Evolutionary conservation across 371 early-diverging fungal genomes (phyloP).

Genomic region (Apophysomyces sp.): DNA sequence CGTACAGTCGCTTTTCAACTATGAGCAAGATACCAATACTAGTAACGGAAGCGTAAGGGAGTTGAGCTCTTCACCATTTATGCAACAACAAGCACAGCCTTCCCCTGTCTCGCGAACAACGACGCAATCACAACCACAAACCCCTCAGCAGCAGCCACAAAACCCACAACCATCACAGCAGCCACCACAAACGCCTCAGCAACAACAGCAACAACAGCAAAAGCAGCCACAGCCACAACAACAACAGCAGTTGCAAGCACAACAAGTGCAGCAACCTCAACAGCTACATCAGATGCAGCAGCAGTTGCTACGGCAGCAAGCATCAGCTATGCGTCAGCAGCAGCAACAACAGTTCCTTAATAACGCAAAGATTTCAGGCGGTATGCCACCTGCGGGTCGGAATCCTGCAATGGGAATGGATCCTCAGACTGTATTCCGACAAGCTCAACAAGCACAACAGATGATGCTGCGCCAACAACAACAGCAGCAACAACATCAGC

Average conservation of each 20-base stretch:
- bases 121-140: slow-evolving; percentile 5
- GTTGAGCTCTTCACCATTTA: slow-evolving; percentile 9
- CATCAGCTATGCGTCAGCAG: slow-evolving; percentile 17
- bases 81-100: slow-evolving; percentile 5
- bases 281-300: slow-evolving; percentile 10
- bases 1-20: slow-evolving; percentile 26
- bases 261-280: slow-evolving; percentile 8
- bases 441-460: slow-evolving; percentile 22
- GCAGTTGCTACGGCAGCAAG: slow-evolving; percentile 21
- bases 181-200: slow-evolving; percentile 10
- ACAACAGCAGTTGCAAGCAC: slow-evolving; percentile 6
- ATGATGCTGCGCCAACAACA: background rate
- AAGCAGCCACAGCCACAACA: background rate
- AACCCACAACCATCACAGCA: slow-evolving; percentile 9
- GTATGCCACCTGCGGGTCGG: background rate
- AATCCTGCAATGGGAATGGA: slow-evolving; percentile 17
- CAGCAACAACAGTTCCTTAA: slow-evolving; percentile 9
- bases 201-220: slow-evolving; percentile 8
- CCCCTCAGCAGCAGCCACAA: slow-evolving; percentile 10
- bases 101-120: slow-evolving; percentile 9
- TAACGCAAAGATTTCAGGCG: slow-evolving; percentile 3
- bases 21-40: slow-evolving; percentile 4
- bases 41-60: slow-evolving; percentile 4
- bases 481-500: slow-evolving; percentile 22
- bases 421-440: slow-evolving; percentile 26